phyloP scores from a whole-genome alignment of 805 yeast species.

The Lipomyces kockii region DNA sequence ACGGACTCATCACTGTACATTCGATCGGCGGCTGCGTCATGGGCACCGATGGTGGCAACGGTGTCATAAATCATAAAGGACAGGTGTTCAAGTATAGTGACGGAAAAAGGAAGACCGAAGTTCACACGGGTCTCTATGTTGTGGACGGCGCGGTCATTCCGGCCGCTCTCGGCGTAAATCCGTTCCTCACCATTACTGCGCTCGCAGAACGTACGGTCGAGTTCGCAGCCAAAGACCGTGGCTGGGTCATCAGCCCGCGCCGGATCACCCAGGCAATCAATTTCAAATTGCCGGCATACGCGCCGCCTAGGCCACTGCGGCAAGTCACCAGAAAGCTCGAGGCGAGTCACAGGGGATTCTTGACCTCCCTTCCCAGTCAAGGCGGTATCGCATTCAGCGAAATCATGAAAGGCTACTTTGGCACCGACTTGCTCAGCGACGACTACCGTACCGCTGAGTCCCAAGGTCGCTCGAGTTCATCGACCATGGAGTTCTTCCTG shows the following conservation, averaged over 20 bases:
- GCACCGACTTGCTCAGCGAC: not conserved
- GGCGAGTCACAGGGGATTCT: not conserved
- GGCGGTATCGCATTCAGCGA: slow-evolving; percentile 1
- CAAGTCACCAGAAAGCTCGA: not conserved
- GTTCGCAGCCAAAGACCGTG: not conserved
- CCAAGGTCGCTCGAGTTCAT: not conserved
- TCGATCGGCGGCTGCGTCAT: slow-evolving; percentile 1
- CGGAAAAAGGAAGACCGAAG: not conserved
- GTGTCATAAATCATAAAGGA: not conserved
- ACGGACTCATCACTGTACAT: not conserved
- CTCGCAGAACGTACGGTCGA: not conserved
- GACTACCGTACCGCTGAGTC: not conserved
- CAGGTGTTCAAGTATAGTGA: not conserved
- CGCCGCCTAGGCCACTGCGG: not conserved
- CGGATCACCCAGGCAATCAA: not conserved
- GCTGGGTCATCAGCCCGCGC: not conserved
- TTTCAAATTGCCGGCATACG: not conserved
- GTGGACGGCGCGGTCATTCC: not conserved
- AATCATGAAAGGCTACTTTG: not conserved
- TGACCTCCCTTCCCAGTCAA: not conserved
- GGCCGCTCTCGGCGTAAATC: not conserved
- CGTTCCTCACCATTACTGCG: not conserved
- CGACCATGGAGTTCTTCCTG: not conserved
- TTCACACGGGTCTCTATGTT: not conserved
- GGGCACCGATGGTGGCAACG: not conserved